phyloP scores from a whole-genome alignment of 148 eudicot genomes.

The Camellia granthamiana region DNA sequence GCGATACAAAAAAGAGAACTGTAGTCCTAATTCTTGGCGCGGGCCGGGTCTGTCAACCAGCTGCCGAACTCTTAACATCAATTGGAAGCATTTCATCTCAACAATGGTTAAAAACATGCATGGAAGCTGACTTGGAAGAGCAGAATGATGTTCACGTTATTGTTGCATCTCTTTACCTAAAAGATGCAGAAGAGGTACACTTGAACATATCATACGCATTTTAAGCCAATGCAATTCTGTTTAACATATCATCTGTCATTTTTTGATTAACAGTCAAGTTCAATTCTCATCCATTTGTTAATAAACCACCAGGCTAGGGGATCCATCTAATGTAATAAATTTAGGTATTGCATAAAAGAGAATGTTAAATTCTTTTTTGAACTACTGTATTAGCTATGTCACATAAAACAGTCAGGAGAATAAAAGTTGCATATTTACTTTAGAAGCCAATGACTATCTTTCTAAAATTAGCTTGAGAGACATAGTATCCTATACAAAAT shows the following conservation, averaged over 20 bases:
- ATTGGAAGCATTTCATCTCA: conserved; percentile 45
- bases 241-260: neutral
- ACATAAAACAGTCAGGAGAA: neutral
- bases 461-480: neutral
- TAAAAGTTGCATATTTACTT: neutral
- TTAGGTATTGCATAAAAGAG: neutral
- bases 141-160: conserved; percentile 60
- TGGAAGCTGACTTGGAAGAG: conserved; percentile 41
- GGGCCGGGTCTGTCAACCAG: conserved; percentile 98
- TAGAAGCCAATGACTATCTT: neutral
- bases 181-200: conserved; percentile 89
- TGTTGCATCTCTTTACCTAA: conserved; percentile 85
- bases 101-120: conserved; percentile 43
- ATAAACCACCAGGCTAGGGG: neutral
- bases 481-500: neutral
- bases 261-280: neutral
- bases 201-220: neutral
- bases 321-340: neutral
- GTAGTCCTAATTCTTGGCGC: conserved; percentile 90
- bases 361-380: neutral
- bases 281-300: neutral
- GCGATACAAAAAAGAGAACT: conserved; percentile 35
- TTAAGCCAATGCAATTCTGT: neutral
- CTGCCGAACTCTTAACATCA: conserved; percentile 77
- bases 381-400: neutral